These are phyloP conservation scores for Isatis tinctoria DNA, from an alignment of 345 rosid genomes.

Conservation along the genomic window DNA sequence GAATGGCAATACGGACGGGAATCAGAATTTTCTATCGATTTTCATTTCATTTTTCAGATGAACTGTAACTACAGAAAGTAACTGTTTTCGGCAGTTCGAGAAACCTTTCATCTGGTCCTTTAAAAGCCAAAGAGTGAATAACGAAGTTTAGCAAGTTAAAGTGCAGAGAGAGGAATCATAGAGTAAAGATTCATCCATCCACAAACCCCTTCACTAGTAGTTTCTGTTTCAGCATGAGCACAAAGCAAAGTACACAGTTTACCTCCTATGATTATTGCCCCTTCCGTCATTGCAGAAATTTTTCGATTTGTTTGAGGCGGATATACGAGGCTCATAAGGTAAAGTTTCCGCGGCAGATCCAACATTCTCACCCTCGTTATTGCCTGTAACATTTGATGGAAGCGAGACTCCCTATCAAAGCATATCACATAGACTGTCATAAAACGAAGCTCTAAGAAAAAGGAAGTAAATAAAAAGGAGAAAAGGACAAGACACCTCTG, in stretches of 20 bases:
- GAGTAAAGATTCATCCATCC: background rate
- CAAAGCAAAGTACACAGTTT: background rate
- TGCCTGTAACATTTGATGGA: conserved; percentile 44
- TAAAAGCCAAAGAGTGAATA: background rate
- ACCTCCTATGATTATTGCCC: conserved; percentile 46
- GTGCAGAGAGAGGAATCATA: background rate
- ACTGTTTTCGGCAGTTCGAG: background rate
- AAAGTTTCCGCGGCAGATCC: conserved; percentile 38
- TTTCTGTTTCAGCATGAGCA: background rate
- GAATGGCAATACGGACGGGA: background rate
- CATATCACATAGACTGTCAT: conserved; percentile 6
- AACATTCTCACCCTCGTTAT: conserved; percentile 35
- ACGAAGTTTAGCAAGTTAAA: background rate
- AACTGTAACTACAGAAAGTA: background rate
- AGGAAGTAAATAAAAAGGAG: background rate
- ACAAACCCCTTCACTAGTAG: background rate
- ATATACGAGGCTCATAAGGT: conserved; percentile 26
- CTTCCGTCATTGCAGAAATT: conserved; percentile 28
- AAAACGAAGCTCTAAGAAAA: background rate
- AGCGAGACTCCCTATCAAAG: conserved; percentile 53
- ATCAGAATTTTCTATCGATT: background rate
- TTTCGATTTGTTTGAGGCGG: conserved; percentile 22
- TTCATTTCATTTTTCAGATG: background rate
- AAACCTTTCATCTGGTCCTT: background rate
- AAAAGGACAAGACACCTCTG: conserved; percentile 47